Base-by-base conservation (phyloP, 1,139 yeast genomes). In the Pichia cactophila region DNA sequence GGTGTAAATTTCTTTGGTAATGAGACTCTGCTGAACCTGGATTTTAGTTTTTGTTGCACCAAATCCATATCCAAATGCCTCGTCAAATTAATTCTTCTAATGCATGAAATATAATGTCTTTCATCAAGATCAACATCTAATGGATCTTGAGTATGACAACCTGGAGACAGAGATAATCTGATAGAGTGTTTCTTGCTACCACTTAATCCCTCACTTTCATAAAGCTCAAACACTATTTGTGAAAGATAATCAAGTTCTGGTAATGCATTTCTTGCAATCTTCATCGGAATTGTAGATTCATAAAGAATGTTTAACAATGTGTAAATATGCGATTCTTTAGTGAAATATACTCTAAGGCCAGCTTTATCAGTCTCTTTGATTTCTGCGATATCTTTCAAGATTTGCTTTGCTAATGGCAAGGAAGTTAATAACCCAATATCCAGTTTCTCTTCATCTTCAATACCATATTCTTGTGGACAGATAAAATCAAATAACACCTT, bases 401-500 rank as follows among this genome's bases (percentile, higher is more conserved):
- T 86, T 68, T 88, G 96, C 65, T 83, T 86, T 1, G 97, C 95
- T 58, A 94, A 75, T 2, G 99, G 99, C 60, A 94, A 75, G 1
- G 97, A 88, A 0, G 99, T 94, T 58, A 94, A 73, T 53, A 94
- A 72, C 2, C 99, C 98, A 70, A 94, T 94, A 65, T 94, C 98
- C 54, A 94, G 74, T 64, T 94, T 94, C 65, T 94, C 98, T 62
- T 86, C 86, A 61, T 89, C 96, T 56, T 90, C 90, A 58, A 94
- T 94, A 56, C 99, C 99, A 63, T 94, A 94, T 64, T 94, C 98
- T 67, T 94, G 97, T 12, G 99, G 99, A 67, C 98, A 92, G 48
- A 94, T 89, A 61, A 92, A 92, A 68, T 94, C 99, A 69, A 94
- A 94, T 56, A 94, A 70, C 5, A 94, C 96, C 66, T 94, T 94